Percentiles rank a stretch among this genome's conserved stretches.
Evolutionary conservation across 1,284 basidiomycete species (phyloP).

Genomic region (Tilletia indica): DNA sequence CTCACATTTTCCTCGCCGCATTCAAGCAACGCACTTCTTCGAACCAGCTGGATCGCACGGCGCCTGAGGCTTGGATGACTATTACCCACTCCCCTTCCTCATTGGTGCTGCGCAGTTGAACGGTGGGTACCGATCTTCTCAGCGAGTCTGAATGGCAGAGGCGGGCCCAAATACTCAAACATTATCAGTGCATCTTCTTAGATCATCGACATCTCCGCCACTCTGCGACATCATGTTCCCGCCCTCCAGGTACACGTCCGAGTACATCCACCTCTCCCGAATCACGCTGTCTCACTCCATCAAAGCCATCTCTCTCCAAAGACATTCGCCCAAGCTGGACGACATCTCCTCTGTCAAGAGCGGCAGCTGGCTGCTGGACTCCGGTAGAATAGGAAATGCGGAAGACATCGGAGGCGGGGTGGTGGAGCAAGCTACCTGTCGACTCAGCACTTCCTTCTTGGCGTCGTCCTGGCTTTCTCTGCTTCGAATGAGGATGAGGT

Average conservation of each 20-base stretch:
- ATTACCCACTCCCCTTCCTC: conserved; percentile 92
- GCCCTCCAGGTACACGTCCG: conserved; percentile 69
- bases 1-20: conserved; percentile 63
- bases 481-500: conserved; percentile 46
- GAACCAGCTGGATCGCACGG: conserved; percentile 97
- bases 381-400: conserved; percentile 97
- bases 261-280: conserved; percentile 97
- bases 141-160: no score
- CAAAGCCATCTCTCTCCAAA: conserved; percentile 63
- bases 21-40: conserved; percentile 95
- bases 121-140: no score
- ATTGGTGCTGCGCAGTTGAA: conserved; percentile 79
- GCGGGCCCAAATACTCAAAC: background rate
- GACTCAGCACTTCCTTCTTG: conserved; percentile 95
- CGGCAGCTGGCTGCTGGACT: no score
- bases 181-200: conserved; percentile 53
- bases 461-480: conserved; percentile 74
- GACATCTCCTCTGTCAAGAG: conserved; percentile 96
- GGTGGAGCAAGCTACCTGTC: conserved; percentile 87
- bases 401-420: conserved; percentile 97
- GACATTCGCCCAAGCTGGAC: conserved; percentile 99
- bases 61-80: conserved; percentile 97
- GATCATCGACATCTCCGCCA: conserved; percentile 86
- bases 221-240: conserved; percentile 80
- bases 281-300: conserved; percentile 95